Conservation (phyloP, 2,329 filamentous ascomycete genomes). For the Epichloe bromicola region DNA sequence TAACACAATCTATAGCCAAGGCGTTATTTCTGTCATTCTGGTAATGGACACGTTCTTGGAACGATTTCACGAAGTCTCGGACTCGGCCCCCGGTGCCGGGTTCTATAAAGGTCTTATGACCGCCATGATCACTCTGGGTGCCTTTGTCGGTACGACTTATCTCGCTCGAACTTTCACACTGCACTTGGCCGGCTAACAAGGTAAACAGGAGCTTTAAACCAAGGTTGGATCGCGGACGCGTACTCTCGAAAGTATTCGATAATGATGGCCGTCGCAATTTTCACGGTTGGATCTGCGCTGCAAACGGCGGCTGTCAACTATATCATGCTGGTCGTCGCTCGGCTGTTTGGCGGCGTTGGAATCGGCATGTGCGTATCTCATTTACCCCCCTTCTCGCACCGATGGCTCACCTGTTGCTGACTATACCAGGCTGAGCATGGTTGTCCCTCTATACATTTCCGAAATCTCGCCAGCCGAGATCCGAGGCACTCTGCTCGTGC, state of each 20-base stretch:
- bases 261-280: slow-evolving; percentile 20
- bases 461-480: slow-evolving; percentile 35
- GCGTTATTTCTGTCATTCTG: slow-evolving; percentile 26
- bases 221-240: slow-evolving; percentile 23
- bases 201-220: slow-evolving; percentile 27
- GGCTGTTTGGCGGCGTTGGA: slow-evolving; percentile 30
- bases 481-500: slow-evolving; percentile 31
- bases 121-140: slow-evolving; percentile 33
- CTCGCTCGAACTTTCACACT: no score
- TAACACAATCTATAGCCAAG: slow-evolving; percentile 15
- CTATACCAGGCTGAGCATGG: slow-evolving; percentile 15
- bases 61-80: slow-evolving; percentile 19
- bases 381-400: neutral
- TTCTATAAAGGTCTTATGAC: slow-evolving; percentile 30
- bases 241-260: slow-evolving; percentile 21
- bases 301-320: slow-evolving; percentile 28
- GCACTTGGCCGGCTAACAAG: no score
- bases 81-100: slow-evolving; percentile 24
- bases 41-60: slow-evolving; percentile 22
- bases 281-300: slow-evolving; percentile 28
- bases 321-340: slow-evolving; percentile 27
- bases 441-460: slow-evolving; percentile 29
- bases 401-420: neutral
- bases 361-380: slow-evolving; percentile 21
- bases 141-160: slow-evolving; percentile 24